phyloP scores from a whole-genome alignment of 2,329 filamentous ascomycete species.

The Botryotinia calthae region DNA sequence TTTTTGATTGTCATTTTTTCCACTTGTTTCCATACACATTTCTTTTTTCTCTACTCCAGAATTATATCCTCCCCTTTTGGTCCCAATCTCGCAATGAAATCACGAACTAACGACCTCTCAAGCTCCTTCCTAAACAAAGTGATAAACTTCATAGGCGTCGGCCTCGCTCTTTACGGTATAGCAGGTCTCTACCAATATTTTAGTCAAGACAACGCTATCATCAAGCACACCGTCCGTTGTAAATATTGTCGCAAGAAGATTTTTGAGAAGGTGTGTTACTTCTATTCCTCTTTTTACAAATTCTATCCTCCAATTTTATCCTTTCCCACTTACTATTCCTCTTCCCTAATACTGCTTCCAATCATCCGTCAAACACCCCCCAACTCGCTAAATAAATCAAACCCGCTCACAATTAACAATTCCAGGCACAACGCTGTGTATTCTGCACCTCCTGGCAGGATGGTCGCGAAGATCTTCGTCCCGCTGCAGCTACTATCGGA shows the following conservation, averaged over 20 bases:
- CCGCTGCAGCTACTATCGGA: background rate
- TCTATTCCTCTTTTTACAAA: background rate
- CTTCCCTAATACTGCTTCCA: background rate
- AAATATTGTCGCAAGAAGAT: conserved; percentile 64
- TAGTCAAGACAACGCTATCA: conserved; percentile 58
- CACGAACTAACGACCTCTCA: background rate
- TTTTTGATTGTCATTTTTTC: background rate
- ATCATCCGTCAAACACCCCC: too few relatives aligned
- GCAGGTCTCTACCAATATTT: conserved; percentile 60
- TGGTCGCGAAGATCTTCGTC: conserved; percentile 35
- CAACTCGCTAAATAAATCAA: background rate
- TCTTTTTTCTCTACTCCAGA: background rate
- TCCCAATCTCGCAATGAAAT: background rate
- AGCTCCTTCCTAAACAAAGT: conserved; percentile 62
- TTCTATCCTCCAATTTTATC: background rate
- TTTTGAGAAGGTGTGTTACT: conserved; percentile 55
- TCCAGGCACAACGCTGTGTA: conserved; percentile 48
- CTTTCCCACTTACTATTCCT: background rate
- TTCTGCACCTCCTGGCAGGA: conserved; percentile 59
- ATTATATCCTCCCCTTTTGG: rapidly evolving
- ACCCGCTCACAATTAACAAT: background rate
- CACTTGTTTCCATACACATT: too few relatives aligned
- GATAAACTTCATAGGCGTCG: conserved; percentile 64
- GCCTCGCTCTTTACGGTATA: conserved; percentile 62
- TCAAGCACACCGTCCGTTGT: conserved; percentile 68